Evolutionary conservation across 208 protist genomes (phyloP).

Genomic region (Leishmania arabica): DNA sequence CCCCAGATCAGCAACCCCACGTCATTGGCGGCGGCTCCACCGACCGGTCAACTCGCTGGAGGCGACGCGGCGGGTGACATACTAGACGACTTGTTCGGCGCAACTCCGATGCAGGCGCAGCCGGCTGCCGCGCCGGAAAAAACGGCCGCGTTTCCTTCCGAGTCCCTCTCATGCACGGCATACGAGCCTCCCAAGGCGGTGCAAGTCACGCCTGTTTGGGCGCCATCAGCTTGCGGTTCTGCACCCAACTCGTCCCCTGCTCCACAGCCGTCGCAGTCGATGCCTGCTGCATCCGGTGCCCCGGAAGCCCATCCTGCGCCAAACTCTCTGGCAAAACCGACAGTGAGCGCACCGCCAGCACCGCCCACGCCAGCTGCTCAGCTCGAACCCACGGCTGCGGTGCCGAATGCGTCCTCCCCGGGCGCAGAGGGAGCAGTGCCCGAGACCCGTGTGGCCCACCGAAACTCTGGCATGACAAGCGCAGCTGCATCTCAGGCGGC

Average conservation of each 20-base stretch:
- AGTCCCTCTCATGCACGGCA: slow-evolving; percentile 19
- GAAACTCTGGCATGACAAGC: not conserved
- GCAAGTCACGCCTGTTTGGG: slow-evolving; percentile 50
- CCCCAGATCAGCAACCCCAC: slow-evolving; percentile 23
- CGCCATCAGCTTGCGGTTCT: not conserved
- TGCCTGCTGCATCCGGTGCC: not conserved
- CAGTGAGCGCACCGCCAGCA: not conserved
- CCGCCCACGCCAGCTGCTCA: slow-evolving; percentile 6
- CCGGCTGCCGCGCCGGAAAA: slow-evolving; percentile 7
- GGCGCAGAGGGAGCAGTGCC: slow-evolving; percentile 10
- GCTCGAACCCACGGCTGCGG: slow-evolving; percentile 11
- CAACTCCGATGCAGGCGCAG: slow-evolving; percentile 15
- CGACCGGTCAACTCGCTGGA: slow-evolving; percentile 1
- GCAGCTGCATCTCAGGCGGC: not conserved
- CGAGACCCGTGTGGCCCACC: slow-evolving; percentile 26
- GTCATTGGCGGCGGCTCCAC: slow-evolving; percentile 2
- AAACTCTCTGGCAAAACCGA: slow-evolving; percentile 1
- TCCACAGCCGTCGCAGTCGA: slow-evolving; percentile 13
- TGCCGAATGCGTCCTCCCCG: not conserved
- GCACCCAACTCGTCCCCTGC: slow-evolving; percentile 5
- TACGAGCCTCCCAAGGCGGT: slow-evolving; percentile 42
- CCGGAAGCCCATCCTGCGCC: not conserved
- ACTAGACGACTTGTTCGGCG: slow-evolving; percentile 85
- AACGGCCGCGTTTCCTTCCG: slow-evolving; percentile 3
- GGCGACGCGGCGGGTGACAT: slow-evolving; percentile 38